Evolutionary conservation across 2,329 filamentous ascomycete species (phyloP).

Genomic region (Fusarium piperis): DNA sequence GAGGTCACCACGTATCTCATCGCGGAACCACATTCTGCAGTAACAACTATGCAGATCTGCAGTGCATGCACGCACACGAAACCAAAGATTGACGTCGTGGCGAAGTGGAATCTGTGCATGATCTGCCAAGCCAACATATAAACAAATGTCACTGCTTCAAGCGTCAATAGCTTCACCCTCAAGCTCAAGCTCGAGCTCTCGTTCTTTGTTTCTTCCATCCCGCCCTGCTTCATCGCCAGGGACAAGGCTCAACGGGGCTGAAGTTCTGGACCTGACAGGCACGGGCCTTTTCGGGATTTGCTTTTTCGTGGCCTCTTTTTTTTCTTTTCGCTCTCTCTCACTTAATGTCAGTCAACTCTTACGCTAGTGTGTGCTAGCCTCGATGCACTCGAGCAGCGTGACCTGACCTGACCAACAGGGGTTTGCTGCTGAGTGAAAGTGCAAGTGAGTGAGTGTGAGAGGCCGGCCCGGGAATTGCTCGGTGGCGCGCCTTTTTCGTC

Average conservation of each 20-base stretch:
- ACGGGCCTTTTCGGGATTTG: conserved; percentile 25
- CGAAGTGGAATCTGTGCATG: background rate
- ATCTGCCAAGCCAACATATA: conserved; percentile 11
- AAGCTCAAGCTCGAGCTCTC: conserved; percentile 18
- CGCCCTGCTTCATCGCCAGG: conserved; percentile 17
- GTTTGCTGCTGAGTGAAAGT: background rate
- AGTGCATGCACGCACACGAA: conserved; percentile 25
- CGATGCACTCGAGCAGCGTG: conserved; percentile 4
- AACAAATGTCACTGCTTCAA: background rate
- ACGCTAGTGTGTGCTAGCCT: conserved; percentile 4
- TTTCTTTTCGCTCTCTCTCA: conserved; percentile 11
- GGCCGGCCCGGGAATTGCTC: conserved; percentile 24
- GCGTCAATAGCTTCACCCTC: conserved; percentile 6
- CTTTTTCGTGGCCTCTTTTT: conserved; percentile 20
- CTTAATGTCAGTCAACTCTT: conserved; percentile 1
- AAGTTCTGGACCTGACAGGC: conserved; percentile 22
- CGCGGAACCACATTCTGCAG: conserved; percentile 15
- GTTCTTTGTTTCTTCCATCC: background rate
- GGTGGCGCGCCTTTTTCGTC: conserved; percentile 23
- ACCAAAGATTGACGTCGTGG: conserved; percentile 14
- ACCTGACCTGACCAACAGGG: conserved; percentile 7
- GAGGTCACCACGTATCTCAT: conserved; percentile 2
- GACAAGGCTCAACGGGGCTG: conserved; percentile 12
- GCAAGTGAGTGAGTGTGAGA: conserved; percentile 4
- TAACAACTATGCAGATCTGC: conserved; percentile 22